Evolutionary conservation across 306 rosid genomes (phyloP), one percentile per base, ranked within the genome.

Genomic region (Luffa aegyptiaca): DNA sequence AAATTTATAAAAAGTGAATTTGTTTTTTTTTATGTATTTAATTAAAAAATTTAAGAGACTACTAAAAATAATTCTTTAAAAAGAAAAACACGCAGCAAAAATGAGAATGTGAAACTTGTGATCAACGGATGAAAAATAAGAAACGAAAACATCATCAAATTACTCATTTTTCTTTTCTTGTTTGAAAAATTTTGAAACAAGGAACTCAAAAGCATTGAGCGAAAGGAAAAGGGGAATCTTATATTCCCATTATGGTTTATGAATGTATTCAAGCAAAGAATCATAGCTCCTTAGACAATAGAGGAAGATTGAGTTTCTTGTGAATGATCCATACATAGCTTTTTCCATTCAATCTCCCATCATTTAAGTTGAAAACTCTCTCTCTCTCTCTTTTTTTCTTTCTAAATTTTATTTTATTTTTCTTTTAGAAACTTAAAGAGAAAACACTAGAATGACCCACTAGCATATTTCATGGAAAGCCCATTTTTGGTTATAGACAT

Each of bases 261-360:
- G n/a, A 37, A 65, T 13, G 46, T 36, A 65, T 65, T 65, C 72
- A 65, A 65, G 48, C 26, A 12, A 65, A 65, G 26, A 37, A 65
- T 65, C 41, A 35, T 64, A 36, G 45, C 71, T 64, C 46, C 16
- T 35, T 64, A 64, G 45, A 13, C 11, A 62, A 0, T 10, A 61
- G 11, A 64, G 42, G 46, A 64, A 64, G 20, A 64, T 61, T 64
- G 45, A 64, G 73, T 66, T 66, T 65, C 14, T 66, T 66, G 48
- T 3, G 17, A 66, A 66, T 66, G 42, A 66, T 66, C 42, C 12
- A 66, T 39, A 12, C 45, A 64, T 6, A 16, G 12, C 73, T 37
- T 65, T 59, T 31, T 65, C 26, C 26, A 68, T 68, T 68, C 74
- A 68, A 68, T 68, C 74, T 68, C 31, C 73, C 51, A 68, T 68